phyloP scores from a whole-genome alignment of 2,329 filamentous ascomycete species.

The Aspergillus sp. region DNA sequence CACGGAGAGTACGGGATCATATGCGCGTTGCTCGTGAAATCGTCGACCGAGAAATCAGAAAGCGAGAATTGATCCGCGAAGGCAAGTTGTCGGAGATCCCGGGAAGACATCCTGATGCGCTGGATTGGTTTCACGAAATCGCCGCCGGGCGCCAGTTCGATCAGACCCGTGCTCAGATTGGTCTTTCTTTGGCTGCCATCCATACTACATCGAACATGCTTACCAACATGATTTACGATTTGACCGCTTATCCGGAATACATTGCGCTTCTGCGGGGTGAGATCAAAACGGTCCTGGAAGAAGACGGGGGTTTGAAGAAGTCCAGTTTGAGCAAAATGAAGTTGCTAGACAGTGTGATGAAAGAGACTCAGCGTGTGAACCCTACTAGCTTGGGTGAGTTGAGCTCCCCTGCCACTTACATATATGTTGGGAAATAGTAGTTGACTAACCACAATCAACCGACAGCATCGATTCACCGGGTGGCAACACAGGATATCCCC shows the following conservation, averaged over 20 bases:
- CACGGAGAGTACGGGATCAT: slow-evolving; percentile 31
- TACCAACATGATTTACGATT: slow-evolving; percentile 46
- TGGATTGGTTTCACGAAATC: slow-evolving; percentile 23
- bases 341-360: slow-evolving; percentile 29
- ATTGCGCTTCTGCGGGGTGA: slow-evolving; percentile 47
- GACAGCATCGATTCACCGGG: slow-evolving; percentile 19
- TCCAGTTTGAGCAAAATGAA: slow-evolving; percentile 26
- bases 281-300: slow-evolving; percentile 35
- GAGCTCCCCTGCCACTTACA: neutral
- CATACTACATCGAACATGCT: slow-evolving; percentile 27
- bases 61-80: slow-evolving; percentile 12
- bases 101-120: slow-evolving; percentile 13
- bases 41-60: slow-evolving; percentile 19
- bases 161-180: slow-evolving; percentile 15
- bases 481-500: slow-evolving; percentile 12
- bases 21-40: slow-evolving; percentile 32
- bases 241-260: slow-evolving; percentile 46
- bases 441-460: neutral
- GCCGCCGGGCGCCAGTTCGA: slow-evolving; percentile 10
- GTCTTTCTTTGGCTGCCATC: slow-evolving; percentile 24
- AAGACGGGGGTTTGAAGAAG: slow-evolving; percentile 32
- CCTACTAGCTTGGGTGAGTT: slow-evolving; percentile 20
- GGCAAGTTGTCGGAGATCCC: slow-evolving; percentile 12
- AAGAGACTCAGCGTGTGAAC: slow-evolving; percentile 25
- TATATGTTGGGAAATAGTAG: neutral